Evolutionary conservation across 345 rosid genomes (phyloP).

Genomic region (Dipteronia sinensis): DNA sequence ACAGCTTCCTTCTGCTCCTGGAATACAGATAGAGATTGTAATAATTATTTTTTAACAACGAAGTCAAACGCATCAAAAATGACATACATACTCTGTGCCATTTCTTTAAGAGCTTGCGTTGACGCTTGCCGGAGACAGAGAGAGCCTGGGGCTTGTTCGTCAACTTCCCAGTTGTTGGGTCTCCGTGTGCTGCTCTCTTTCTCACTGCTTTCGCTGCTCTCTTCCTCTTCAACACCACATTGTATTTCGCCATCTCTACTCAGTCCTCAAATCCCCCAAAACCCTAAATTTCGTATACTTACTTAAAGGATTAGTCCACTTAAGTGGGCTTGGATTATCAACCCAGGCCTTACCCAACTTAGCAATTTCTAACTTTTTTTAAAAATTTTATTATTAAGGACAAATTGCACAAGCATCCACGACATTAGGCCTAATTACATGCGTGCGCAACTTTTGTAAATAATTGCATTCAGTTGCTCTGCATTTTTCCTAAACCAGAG

Average conservation of each 20-base stretch:
- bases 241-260: conserved; percentile 77
- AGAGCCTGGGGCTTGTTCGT: conserved; percentile 45
- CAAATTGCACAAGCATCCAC: no score
- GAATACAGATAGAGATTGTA: no score
- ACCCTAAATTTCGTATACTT: not conserved
- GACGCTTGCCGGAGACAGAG: conserved; percentile 77
- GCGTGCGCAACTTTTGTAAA: no score
- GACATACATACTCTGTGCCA: conserved; percentile 62
- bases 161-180: conserved; percentile 60
- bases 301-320: no score
- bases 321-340: not conserved
- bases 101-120: conserved; percentile 72
- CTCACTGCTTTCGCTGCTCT: conserved; percentile 56
- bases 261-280: not conserved
- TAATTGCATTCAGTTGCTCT: no score
- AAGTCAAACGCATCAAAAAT: not conserved
- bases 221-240: conserved; percentile 71
- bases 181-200: conserved; percentile 70
- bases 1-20: conserved; percentile 78
- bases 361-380: no score
- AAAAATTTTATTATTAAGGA: no score
- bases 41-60: not conserved
- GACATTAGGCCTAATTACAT: no score
- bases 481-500: no score
- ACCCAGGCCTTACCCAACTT: not conserved